Evolutionary conservation across 108 stramenopile genomes (phyloP).

Genomic region (Cyclotella atomus): DNA sequence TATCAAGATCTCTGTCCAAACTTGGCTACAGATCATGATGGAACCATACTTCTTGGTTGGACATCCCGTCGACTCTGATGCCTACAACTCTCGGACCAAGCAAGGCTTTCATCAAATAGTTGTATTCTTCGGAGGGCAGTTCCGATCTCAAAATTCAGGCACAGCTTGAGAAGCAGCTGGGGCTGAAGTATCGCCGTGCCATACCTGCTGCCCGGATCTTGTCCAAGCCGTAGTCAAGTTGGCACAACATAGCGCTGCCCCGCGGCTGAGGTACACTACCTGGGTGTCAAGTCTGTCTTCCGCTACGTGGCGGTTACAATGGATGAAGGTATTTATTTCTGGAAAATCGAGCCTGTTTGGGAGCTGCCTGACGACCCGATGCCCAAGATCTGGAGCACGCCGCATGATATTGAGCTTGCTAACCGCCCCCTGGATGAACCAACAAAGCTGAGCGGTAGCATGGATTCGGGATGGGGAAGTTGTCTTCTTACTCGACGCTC

Average conservation of each 20-base stretch:
- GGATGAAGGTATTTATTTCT: constrained; percentile 12
- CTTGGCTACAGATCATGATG: neutral
- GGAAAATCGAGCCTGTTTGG: constrained; percentile 13
- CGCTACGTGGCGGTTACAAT: neutral
- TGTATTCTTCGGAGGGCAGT: neutral
- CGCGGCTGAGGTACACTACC: neutral
- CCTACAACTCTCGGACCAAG: neutral
- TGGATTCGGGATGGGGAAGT: neutral
- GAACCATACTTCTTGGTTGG: neutral
- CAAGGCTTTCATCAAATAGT: neutral
- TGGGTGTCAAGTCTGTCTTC: neutral
- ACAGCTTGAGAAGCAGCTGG: neutral
- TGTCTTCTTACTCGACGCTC: constrained; percentile 15
- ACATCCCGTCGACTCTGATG: neutral
- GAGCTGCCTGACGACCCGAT: constrained; percentile 18
- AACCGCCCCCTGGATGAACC: neutral
- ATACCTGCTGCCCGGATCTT: neutral
- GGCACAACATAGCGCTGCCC: neutral
- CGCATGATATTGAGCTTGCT: neutral
- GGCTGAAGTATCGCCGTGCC: neutral
- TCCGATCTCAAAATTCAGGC: neutral
- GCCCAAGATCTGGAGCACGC: neutral
- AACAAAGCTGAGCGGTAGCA: too few species aligned
- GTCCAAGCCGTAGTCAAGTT: neutral
- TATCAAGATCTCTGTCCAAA: neutral